These are phyloP conservation scores for Eucalyptus virginea DNA, from an alignment of 345 rosid species.

Conservation along the genomic window DNA sequence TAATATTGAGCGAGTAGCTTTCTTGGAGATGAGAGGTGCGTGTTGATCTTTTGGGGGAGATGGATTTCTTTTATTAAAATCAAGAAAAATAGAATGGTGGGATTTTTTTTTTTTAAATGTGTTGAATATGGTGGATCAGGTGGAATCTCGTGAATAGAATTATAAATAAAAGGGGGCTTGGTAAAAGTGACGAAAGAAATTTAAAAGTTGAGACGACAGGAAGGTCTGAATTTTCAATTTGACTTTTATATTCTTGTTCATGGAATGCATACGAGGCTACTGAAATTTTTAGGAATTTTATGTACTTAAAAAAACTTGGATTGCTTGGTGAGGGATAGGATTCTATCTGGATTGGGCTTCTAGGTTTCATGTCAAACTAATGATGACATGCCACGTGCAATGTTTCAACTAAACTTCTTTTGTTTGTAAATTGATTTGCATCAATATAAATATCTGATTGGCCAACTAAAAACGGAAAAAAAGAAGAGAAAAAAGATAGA, in stretches of 20 bases:
- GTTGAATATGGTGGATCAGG: background rate
- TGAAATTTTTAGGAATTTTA: background rate
- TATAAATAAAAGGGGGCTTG: background rate
- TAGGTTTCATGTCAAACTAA: background rate
- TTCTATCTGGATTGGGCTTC: background rate
- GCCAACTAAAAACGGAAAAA: background rate
- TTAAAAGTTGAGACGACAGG: background rate
- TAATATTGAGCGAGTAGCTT: background rate
- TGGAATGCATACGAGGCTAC: background rate
- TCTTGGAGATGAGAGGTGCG: background rate
- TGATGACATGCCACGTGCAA: background rate
- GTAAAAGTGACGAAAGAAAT: background rate
- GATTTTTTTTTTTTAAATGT: background rate
- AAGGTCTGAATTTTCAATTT: background rate
- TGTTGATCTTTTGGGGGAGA: background rate
- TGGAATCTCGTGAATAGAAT: background rate
- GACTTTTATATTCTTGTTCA: background rate
- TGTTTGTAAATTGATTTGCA: background rate
- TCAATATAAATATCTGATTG: background rate
- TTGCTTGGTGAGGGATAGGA: background rate
- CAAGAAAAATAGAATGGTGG: background rate
- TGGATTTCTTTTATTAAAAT: background rate
- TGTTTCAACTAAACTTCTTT: background rate
- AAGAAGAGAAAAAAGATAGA: background rate
- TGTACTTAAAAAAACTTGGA: background rate